phyloP scores from a whole-genome alignment of 2,329 filamentous ascomycete genomes.

The Aspergillus unguis region DNA sequence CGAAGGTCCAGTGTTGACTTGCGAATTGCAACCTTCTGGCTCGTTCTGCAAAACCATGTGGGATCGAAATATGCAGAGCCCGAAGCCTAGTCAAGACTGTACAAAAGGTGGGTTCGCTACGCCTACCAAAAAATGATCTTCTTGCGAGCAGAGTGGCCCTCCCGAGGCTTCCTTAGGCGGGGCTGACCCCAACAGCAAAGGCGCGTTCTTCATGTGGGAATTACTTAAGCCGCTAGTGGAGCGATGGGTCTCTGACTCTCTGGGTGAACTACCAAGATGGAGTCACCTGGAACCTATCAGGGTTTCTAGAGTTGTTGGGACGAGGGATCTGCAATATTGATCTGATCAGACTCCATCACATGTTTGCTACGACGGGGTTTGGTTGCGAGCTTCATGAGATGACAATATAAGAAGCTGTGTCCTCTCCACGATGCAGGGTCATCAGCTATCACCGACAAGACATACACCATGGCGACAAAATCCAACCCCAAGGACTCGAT shows the following conservation, averaged over 20 bases:
- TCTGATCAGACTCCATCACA: constrained; percentile 9
- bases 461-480: constrained; percentile 21
- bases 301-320: constrained; percentile 10
- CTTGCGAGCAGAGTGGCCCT: background rate
- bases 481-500: constrained; percentile 30
- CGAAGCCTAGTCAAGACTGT: background rate
- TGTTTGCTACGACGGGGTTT: constrained; percentile 1
- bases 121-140: background rate
- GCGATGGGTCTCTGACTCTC: background rate
- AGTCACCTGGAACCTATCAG: background rate
- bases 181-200: constrained; percentile 4
- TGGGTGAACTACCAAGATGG: background rate
- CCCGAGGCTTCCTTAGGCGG: constrained; percentile 12
- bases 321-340: constrained; percentile 9
- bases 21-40: no score
- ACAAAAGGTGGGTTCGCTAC: background rate
- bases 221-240: constrained; percentile 1
- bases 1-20: no score
- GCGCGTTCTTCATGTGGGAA: constrained; percentile 5
- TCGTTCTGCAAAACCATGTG: no score
- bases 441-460: background rate
- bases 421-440: background rate
- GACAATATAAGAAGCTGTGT: background rate
- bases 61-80: background rate
- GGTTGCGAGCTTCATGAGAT: constrained; percentile 9